Evolutionary conservation across 768 basidiomycete genomes (phyloP), one percentile per base, ranked within the genome.

Genomic region (Kwoniella sp.): DNA sequence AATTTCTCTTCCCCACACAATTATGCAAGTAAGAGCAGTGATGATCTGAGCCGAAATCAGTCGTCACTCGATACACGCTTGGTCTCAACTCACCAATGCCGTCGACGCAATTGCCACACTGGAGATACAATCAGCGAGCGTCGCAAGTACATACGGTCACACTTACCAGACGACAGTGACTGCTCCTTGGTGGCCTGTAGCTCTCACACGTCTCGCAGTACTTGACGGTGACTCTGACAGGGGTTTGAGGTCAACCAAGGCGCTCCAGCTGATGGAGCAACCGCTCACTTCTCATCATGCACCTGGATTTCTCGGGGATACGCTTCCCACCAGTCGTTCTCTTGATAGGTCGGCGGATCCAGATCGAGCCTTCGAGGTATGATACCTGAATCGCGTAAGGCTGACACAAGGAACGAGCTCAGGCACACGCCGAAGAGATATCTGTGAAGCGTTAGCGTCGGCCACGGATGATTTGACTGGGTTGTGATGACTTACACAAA

Each of bases 31-130:
- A 78, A 1, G 77, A 69, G 53, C 77, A 78, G 56, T 76, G 72
- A 44, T 75, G 74, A 36, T 76, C 74, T 60, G 40, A 22, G 14
- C 26, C 8, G 26, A 9, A 5, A 20, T 31, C 10, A 6, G 17
- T 22, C 20, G 20, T 46, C 45, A 36, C 17, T 12, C 23, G 5
- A 12, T 37, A 36, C 36, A 12, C 47, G 36, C 37, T 39, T 15
- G 20, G 27, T 28, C 14, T 10, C 15, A 31, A 3, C 68, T 92
- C 88, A 71, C 93, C 91, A 60, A 92, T 96, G 9, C 85, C 85
- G 60, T 96, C 92, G 14, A 96, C 89, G 67, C 93, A 99, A 69
- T 98, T 98, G 63, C 95, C 89, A 70, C 93, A 99, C 87, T 92
- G 60, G 2, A 46, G 23, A 5, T 19, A 29, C 29, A 28, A 15